Percentiles rank a stretch among this genome's conserved stretches.
These are phyloP conservation scores for Mortierella antarctica DNA, from an alignment of 192 early-diverging fungal genomes.

Conservation along the genomic window DNA sequence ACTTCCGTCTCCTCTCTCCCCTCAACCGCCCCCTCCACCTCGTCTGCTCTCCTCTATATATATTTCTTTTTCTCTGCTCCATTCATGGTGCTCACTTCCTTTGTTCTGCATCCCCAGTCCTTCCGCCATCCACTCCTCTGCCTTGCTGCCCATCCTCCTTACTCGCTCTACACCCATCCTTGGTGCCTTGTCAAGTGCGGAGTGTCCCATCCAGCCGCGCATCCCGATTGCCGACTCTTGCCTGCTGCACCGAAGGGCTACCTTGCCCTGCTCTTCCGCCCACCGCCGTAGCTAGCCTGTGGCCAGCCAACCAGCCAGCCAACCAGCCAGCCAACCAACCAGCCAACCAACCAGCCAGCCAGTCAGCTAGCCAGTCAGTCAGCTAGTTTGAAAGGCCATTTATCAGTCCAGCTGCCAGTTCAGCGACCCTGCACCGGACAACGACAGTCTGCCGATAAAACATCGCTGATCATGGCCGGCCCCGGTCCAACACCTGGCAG, in stretches of 20 bases:
- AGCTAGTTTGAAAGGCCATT: neutral
- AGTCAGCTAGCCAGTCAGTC: too few species aligned
- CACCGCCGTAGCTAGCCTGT: too few species aligned
- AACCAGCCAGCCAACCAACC: too few species aligned
- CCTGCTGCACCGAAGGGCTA: too few species aligned
- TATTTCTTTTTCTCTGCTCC: conserved; percentile 1
- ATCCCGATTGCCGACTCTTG: too few species aligned
- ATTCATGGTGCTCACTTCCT: neutral
- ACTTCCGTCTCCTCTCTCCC: neutral
- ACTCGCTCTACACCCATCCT: neutral
- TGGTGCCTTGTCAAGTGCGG: neutral
- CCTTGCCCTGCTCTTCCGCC: too few species aligned
- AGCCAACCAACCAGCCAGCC: too few species aligned
- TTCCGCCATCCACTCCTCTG: neutral
- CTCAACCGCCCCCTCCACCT: neutral
- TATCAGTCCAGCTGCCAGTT: neutral
- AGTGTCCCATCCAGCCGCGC: too few species aligned
- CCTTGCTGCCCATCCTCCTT: neutral
- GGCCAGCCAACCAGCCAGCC: too few species aligned
- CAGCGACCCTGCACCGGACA: neutral
- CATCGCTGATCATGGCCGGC: conserved; percentile 28
- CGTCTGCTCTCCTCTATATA: neutral
- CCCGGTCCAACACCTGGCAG: conserved; percentile 11
- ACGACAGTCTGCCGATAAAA: neutral
- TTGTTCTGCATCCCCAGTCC: neutral